These are phyloP conservation scores for Pichia sp. DNA, from an alignment of 1,139 yeast genomes.

Conservation along the genomic window DNA sequence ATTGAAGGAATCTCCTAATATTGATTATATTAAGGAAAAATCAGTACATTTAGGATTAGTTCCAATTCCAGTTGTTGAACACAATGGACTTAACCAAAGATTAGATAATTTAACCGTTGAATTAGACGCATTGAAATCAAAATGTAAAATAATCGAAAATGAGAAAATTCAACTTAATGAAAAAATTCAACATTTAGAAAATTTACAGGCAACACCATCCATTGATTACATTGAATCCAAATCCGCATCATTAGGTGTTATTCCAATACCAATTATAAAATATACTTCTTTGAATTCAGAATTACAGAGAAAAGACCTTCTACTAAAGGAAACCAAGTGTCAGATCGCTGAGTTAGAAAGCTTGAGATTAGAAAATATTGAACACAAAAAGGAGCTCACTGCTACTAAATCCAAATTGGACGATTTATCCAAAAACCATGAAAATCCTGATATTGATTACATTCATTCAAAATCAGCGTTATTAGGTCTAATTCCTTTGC, in stretches of 20 bases:
- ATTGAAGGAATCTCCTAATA: conserved; percentile 23
- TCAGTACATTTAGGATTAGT: conserved; percentile 9
- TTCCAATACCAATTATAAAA: conserved; percentile 28
- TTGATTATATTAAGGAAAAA: conserved; percentile 12
- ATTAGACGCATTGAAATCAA: conserved; percentile 2
- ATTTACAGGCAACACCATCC: conserved; percentile 22
- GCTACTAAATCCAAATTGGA: neutral
- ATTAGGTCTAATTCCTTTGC: no score
- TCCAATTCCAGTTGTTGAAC: conserved; percentile 27
- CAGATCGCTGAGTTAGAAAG: conserved; percentile 1
- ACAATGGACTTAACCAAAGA: conserved; percentile 9
- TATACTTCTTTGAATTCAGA: conserved; percentile 23
- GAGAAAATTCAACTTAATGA: conserved; percentile 9
- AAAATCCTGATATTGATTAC: no score
- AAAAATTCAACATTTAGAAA: conserved; percentile 5
- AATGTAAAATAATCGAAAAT: neutral
- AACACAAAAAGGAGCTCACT: no score
- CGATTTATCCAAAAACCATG: no score
- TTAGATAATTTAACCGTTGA: neutral
- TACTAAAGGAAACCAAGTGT: conserved; percentile 5
- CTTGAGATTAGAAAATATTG: conserved; percentile 1
- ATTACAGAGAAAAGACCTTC: conserved; percentile 5
- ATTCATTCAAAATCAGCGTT: no score
- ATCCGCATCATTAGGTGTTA: conserved; percentile 22
- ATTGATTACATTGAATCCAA: conserved; percentile 29